These are phyloP conservation scores for Phytophthora meadii DNA, from an alignment of 352 stramenopile genomes.

Conservation along the genomic window DNA sequence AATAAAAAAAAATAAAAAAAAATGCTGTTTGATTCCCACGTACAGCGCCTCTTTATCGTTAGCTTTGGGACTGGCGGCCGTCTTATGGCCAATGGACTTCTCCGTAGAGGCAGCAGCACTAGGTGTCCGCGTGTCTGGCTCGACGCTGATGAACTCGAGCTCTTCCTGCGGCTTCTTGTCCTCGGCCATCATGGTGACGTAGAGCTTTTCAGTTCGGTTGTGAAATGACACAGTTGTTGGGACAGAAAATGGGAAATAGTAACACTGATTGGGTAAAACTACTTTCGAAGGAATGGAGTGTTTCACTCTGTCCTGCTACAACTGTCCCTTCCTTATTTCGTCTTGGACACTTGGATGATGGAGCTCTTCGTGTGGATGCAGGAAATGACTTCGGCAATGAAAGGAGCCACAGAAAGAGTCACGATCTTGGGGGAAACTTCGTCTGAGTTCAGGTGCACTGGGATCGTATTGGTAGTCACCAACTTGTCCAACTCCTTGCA, in stretches of 20 bases:
- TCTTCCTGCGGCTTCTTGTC: conserved; percentile 72
- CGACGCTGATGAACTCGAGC: conserved; percentile 85
- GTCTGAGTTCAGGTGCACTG: conserved; percentile 41
- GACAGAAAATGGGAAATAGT: conserved; percentile 11
- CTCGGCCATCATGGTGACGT: conserved; percentile 56
- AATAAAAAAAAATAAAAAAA: background rate
- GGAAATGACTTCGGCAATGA: conserved; percentile 90
- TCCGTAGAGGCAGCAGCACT: conserved; percentile 14
- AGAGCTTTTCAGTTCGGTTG: conserved; percentile 9
- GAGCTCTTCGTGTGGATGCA: conserved; percentile 90
- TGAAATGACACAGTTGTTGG: conserved; percentile 8
- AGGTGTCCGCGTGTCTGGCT: conserved; percentile 33
- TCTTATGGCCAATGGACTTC: conserved; percentile 27
- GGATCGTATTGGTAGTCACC: conserved; percentile 90
- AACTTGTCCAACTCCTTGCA: conserved; percentile 83
- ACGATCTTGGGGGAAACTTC: conserved; percentile 73
- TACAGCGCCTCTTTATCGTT: conserved; percentile 71
- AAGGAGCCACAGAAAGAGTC: conserved; percentile 85
- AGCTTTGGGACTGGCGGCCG: conserved; percentile 24
- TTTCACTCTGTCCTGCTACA: background rate
- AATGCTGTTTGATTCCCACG: conserved; percentile 19
- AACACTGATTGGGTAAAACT: conserved; percentile 40
- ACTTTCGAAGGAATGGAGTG: conserved; percentile 14
- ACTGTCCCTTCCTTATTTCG: conserved; percentile 55
- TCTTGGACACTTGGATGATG: conserved; percentile 85